A percentile compares a stretch with the other conserved stretches of the same genome.
Evolutionary conservation across 106 monocot species (phyloP).

Genomic region (Ottelia alismoides): DNA sequence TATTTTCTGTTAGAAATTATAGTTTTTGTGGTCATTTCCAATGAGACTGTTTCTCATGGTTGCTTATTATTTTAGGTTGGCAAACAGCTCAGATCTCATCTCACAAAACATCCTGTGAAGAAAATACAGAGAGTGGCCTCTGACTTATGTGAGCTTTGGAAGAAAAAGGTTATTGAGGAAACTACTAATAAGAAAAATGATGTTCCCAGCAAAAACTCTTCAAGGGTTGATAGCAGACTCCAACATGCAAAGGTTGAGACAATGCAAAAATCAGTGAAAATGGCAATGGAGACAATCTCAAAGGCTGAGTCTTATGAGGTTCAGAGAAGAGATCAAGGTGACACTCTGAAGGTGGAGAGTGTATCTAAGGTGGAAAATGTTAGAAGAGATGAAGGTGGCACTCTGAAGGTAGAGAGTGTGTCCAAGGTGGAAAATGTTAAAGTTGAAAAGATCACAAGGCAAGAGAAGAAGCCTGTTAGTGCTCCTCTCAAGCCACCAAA

Average conservation of each 20-base stretch:
- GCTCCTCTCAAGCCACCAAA: constrained; percentile 24
- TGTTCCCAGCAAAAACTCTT: constrained; percentile 3
- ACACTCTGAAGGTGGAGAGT: background rate
- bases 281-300: constrained; percentile 6
- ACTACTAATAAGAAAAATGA: constrained; percentile 26
- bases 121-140: constrained; percentile 64
- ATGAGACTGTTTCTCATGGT: background rate
- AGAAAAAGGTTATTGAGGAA: constrained; percentile 74
- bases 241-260: constrained; percentile 22
- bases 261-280: constrained; percentile 9
- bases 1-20: background rate
- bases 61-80: constrained; percentile 49
- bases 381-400: background rate
- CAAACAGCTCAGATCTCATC: constrained; percentile 42
- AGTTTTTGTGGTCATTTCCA: background rate
- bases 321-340: constrained; percentile 7
- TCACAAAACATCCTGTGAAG: constrained; percentile 66
- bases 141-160: constrained; percentile 69
- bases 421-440: constrained; percentile 7
- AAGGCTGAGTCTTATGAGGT: constrained; percentile 10
- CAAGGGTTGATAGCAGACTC: constrained; percentile 6
- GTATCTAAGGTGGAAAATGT: background rate
- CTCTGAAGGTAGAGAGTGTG: constrained; percentile 6
- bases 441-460: constrained; percentile 1
- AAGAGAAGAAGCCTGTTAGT: constrained; percentile 7